phyloP scores from a whole-genome alignment of 108 stramenopile species.

The Skeletonema potamos region DNA sequence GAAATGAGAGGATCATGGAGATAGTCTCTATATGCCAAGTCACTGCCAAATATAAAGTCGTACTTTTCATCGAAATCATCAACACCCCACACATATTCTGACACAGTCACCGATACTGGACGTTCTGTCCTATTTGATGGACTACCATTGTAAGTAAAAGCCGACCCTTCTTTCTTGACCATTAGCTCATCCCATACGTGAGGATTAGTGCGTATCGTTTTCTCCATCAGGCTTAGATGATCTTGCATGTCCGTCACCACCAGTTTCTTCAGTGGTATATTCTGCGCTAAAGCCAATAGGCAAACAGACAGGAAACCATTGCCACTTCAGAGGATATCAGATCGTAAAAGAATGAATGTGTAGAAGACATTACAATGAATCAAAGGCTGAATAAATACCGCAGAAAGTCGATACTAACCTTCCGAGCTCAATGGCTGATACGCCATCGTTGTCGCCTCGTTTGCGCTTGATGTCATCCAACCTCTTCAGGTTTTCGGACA shows the following conservation, averaged over 20 bases:
- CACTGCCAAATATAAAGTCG: slow-evolving; percentile 86
- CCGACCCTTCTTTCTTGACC: slow-evolving; percentile 1
- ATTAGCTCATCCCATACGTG: slow-evolving; percentile 38
- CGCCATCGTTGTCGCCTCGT: slow-evolving; percentile 9
- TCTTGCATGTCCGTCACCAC: slow-evolving; percentile 72
- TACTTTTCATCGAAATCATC: slow-evolving; percentile 23
- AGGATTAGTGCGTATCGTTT: slow-evolving; percentile 53
- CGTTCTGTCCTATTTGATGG: slow-evolving; percentile 1
- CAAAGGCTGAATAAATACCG: too few relatives aligned
- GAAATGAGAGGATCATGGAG: slow-evolving; percentile 80
- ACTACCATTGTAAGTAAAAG: neutral
- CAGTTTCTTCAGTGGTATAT: slow-evolving; percentile 23
- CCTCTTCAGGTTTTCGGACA: slow-evolving; percentile 4
- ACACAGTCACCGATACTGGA: slow-evolving; percentile 11
- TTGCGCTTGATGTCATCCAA: slow-evolving; percentile 15
- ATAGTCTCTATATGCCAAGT: slow-evolving; percentile 79
- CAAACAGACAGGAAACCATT: slow-evolving; percentile 82
- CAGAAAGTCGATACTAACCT: too few relatives aligned
- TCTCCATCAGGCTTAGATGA: slow-evolving; percentile 63
- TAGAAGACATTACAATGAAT: too few relatives aligned
- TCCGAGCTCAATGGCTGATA: slow-evolving; percentile 69
- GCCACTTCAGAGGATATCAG: too few relatives aligned
- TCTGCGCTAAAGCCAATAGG: slow-evolving; percentile 42
- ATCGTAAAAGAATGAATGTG: too few relatives aligned
- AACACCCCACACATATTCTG: slow-evolving; percentile 57